Evolutionary conservation across 2,329 filamentous ascomycete genomes (phyloP), one percentile per base, ranked within the genome.

Genomic region (Fusarium sp.): DNA sequence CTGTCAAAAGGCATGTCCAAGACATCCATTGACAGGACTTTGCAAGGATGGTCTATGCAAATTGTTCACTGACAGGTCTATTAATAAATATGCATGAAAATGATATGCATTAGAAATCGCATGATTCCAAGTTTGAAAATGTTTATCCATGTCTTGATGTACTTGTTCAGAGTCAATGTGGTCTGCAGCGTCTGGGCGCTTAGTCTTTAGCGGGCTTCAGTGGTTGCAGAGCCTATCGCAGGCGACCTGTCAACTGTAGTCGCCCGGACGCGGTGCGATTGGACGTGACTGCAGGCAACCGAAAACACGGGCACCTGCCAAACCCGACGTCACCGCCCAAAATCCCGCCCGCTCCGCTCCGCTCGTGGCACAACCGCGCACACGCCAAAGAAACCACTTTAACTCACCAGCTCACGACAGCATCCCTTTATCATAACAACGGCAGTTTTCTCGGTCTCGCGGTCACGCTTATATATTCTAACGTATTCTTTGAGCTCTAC

Each of bases 331-430:
- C 71, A 74, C 45, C 59, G 35, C 54, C 56, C 35, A 36, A 50
- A 35, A 14, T 9, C 40, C 33, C 35, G 7, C 47, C 35, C 62
- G 42, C 47, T 54, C 47, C 47, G 47, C 47, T 64, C 45, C 42
- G 59, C 25, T 16, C 20, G 16, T 29, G 18, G 27, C 47, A 54
- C 47, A 54, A 54, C 52, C 35, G 40, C 56, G 68, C 68, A 71
- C 68, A 47, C 69, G 65, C 68, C 68, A 70, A 11, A 63, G 63
- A 54, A 54, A 54, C 47, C 72, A 74, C 72, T 73, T 75, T 75
- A 75, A 71, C 65, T 31, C 29, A 45, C 57, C 40, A 63, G 59
- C 57, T 64, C 25, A 40, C 50, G 60, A 52, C 52, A 42, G 40
- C 22, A 38, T 64, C 61, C 47, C 57, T 69, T 58, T 31, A 58